A percentile compares a stretch with the other conserved stretches of the same genome.
These are phyloP conservation scores for Candida morakotiae DNA, from an alignment of 805 yeast species.

Conservation along the genomic window DNA sequence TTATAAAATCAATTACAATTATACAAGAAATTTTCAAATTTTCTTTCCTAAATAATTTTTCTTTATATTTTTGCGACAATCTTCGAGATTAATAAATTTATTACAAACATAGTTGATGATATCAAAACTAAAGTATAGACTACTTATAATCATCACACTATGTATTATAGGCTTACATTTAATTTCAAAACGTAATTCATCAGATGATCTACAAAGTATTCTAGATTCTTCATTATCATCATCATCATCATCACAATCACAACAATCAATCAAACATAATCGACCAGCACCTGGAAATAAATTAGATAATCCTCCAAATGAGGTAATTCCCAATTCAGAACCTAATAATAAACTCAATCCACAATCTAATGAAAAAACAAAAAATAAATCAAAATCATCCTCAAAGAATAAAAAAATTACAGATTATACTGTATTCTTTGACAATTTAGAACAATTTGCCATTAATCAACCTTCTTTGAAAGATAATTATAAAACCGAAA, in stretches of 20 bases:
- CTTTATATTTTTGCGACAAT: not conserved
- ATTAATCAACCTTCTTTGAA: slow-evolving; percentile 40
- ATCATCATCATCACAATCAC: not conserved
- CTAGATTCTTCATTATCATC: not conserved
- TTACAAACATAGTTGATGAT: not conserved
- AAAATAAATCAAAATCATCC: not conserved
- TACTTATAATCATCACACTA: slow-evolving; percentile 1
- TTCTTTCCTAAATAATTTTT: not conserved
- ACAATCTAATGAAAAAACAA: not conserved
- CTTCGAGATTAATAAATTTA: no score
- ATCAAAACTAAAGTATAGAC: slow-evolving; percentile 1
- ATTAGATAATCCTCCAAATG: slow-evolving; percentile 6
- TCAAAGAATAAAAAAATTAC: slow-evolving; percentile 5
- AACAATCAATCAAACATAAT: not conserved
- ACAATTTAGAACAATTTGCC: slow-evolving; percentile 25
- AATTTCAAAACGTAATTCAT: not conserved
- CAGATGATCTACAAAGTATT: slow-evolving; percentile 1
- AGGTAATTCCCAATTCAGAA: slow-evolving; percentile 4
- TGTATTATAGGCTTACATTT: slow-evolving; percentile 3
- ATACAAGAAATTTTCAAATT: not conserved
- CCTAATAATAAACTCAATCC: not conserved
- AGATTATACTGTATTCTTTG: slow-evolving; percentile 30
- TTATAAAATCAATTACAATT: no score
- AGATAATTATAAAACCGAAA: slow-evolving; percentile 34
- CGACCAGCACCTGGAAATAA: slow-evolving; percentile 5